Percentiles rank a stretch among this genome's conserved stretches.
Conservation (phyloP, 2,329 filamentous ascomycete species). For the Aureobasidium zeae region DNA sequence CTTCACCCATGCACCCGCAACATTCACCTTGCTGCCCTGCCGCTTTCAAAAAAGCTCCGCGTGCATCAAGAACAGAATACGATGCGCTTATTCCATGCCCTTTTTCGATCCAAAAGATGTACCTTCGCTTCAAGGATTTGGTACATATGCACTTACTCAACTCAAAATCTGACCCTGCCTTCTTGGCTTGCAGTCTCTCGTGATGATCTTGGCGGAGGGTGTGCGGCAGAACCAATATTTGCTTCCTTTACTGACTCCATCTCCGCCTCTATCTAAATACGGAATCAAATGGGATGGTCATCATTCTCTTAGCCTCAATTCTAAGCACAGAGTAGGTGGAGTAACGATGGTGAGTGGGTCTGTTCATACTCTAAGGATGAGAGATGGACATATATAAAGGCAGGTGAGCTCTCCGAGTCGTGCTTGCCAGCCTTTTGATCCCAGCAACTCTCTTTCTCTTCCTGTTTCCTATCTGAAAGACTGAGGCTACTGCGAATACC, state of each 20-base stretch:
- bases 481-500: conserved; percentile 1
- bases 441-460: neutral
- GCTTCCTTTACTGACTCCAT: neutral
- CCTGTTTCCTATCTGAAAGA: neutral
- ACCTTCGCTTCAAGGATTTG: neutral
- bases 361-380: neutral
- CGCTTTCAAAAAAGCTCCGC: neutral
- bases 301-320: conserved; percentile 1
- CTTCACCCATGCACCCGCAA: too few relatives aligned
- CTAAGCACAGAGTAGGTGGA: conserved; percentile 1
- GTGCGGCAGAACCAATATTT: neutral
- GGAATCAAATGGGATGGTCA: neutral
- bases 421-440: neutral
- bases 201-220: neutral
- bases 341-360: neutral
- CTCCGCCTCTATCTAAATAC: conserved; percentile 3
- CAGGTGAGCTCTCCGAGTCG: neutral
- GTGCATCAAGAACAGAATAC: neutral
- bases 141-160: conserved; percentile 2
- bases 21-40: conserved; percentile 8
- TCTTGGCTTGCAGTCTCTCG: neutral
- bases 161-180: conserved; percentile 1
- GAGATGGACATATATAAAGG: conserved; percentile 4
- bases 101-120: neutral
- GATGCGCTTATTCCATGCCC: neutral